Base-by-base conservation (phyloP, 345 rosid genomes). In the Boechera stricta region DNA sequence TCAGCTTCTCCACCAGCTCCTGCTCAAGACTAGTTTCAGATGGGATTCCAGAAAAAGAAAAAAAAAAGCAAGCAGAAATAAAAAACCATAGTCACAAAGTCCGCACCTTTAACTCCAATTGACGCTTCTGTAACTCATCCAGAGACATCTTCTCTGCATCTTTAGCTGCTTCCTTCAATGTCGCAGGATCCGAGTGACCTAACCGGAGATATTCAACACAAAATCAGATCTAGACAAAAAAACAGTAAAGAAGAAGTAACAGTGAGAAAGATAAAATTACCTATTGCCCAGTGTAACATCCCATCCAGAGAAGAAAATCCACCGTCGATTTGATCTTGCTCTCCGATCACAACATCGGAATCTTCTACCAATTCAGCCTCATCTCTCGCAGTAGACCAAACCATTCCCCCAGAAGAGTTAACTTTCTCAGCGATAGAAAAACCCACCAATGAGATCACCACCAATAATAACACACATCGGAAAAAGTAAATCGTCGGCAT, bases 271-370 rank as follows among this genome's bases (percentile, higher is more conserved):
- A 8, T 13, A 8, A 44, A 32, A 24, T 44, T 59, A 92, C 98
- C 99, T 64, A 95, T 92, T 29, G 97, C 99, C 99, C 99, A 95
- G 77, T 89, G 96, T 73, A 95, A 69, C 94, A 95, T 92, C 57
- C 97, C 92, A 5, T 95, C 99, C 2, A 95, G 85, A 26, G 98
- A 87, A 76, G 98, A 89, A 56, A 92, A 92, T n/a, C 96, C 97
- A 47, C 98, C 96, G 62, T 95, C 99, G 16, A 86, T 66, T 59
- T 83, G 88, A 24, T 85, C 91, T 24, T 33, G 83, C 44, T 83
- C 87, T 65, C 81, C 79, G 75, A 81, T 83, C 0, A 76, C 82
- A 29, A 69, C 67, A 24, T 83, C 81, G 52, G 87, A 62, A 76
- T 82, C 85, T 73, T 78, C 83, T 38, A 81, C 77, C 51, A 90